Evolutionary conservation across 2,329 filamentous ascomycete genomes (phyloP).

Genomic region (Hypoxylon sp.): DNA sequence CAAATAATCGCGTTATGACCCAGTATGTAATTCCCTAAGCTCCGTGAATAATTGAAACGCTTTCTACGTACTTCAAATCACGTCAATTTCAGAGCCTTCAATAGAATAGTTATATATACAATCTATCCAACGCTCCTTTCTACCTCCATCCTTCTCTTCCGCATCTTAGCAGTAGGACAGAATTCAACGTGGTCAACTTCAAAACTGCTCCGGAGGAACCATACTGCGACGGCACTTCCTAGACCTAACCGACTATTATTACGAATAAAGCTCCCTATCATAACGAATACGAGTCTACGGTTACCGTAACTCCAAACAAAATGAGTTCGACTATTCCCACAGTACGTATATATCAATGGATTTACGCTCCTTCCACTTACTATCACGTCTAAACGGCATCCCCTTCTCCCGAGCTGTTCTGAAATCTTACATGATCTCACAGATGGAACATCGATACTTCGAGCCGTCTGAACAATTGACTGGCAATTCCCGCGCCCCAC

Average conservation of each 20-base stretch:
- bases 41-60: background rate
- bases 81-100: background rate
- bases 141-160: background rate
- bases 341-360: background rate
- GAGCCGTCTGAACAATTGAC: conserved; percentile 33
- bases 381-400: background rate
- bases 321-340: background rate
- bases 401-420: background rate
- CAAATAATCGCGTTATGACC: background rate
- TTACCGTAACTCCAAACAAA: background rate
- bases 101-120: background rate
- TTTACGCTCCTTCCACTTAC: background rate
- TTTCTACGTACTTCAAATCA: background rate
- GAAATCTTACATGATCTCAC: conserved; percentile 17
- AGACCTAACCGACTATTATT: background rate
- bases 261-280: background rate
- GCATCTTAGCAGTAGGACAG: background rate
- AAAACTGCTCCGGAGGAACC: background rate
- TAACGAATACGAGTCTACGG: no score
- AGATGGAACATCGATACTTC: conserved; percentile 31
- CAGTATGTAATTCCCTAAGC: background rate
- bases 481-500: background rate
- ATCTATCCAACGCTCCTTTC: background rate
- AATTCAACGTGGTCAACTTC: background rate
- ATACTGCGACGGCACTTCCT: background rate